phyloP scores from a whole-genome alignment of 371 early-diverging fungal species.

The Funneliformis caledonium region DNA sequence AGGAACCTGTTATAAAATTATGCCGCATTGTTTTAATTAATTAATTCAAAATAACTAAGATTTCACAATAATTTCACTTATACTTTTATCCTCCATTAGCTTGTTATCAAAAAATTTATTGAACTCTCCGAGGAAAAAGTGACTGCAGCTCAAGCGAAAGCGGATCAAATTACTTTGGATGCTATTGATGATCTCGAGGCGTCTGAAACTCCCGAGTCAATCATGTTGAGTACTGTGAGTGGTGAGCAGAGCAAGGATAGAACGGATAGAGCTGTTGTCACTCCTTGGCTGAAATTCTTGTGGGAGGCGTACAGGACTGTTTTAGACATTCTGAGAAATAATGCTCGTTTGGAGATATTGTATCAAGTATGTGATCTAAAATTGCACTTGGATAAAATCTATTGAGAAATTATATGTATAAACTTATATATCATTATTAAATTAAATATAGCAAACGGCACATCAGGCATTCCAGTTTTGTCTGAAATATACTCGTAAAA shows the following conservation, averaged over 20 bases:
- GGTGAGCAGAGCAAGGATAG: conserved; percentile 94
- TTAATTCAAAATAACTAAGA: too few relatives aligned
- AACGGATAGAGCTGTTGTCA: conserved; percentile 95
- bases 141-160: conserved; percentile 89
- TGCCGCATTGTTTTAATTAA: too few relatives aligned
- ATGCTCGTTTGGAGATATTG: conserved; percentile 89
- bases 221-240: conserved; percentile 92
- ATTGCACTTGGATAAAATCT: conserved; percentile 8
- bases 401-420: neutral
- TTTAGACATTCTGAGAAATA: conserved; percentile 95
- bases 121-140: conserved; percentile 88
- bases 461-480: conserved; percentile 96
- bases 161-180: conserved; percentile 83
- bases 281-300: conserved; percentile 97
- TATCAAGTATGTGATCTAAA: conserved; percentile 73
- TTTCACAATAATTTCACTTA: neutral
- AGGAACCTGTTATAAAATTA: neutral
- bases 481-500: conserved; percentile 91
- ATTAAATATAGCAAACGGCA: conserved; percentile 59
- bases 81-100: conserved; percentile 46
- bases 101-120: conserved; percentile 85
- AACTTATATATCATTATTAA: neutral
- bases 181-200: conserved; percentile 95
- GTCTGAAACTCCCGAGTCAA: conserved; percentile 94
- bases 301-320: conserved; percentile 98